Base-by-base conservation (phyloP, 768 basidiomycete species). In the Pisolithus albus region DNA sequence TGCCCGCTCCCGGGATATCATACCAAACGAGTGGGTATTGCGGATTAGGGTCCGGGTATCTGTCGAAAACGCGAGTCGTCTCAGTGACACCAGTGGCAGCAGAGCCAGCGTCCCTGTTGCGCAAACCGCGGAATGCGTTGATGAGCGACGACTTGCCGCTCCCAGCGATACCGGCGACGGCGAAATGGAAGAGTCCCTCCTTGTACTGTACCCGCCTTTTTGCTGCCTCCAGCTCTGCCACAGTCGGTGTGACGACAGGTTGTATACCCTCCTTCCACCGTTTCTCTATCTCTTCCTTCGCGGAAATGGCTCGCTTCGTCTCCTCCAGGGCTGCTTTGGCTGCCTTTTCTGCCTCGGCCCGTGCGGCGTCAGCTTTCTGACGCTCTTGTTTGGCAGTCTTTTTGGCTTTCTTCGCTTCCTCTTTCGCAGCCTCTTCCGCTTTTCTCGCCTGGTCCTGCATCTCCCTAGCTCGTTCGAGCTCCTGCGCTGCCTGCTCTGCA, bases 71-170 rank as follows among this genome's bases (percentile, higher is more conserved):
- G n/a, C 55, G 42, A 4, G 69, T 70, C 21, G 64, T 70, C 52
- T 69, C 66, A 3, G 53, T 59, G 39, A 68, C 52, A 1, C 65
- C 66, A 10, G 61, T 60, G 1, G 63, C 54, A 4, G 69, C 70
- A 15, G 67, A 61, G 15, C 58, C 57, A 5, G 7, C 8, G 11
- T 53, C 41, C 19, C 45, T 43, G 47, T 55, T 63, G 9, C 52
- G 55, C 36, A 71, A 32, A 8, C 70, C 68, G 5, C 70, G 67
- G 43, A 71, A 61, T 3, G 70, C 62, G 51, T 72, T 70, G 18
- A 72, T 61, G 7, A 72, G 58, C 8, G 70, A 70, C 1, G 70
- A 72, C 50, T 72, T 72, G 37, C 70, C 69, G n/a, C 66, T 63
- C 5, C 68, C 70, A 2, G 67, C 59, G 32, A 63, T 36, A 1